Conservation (phyloP, 1,139 yeast species). For the Debaryomycetaceae sp. region DNA sequence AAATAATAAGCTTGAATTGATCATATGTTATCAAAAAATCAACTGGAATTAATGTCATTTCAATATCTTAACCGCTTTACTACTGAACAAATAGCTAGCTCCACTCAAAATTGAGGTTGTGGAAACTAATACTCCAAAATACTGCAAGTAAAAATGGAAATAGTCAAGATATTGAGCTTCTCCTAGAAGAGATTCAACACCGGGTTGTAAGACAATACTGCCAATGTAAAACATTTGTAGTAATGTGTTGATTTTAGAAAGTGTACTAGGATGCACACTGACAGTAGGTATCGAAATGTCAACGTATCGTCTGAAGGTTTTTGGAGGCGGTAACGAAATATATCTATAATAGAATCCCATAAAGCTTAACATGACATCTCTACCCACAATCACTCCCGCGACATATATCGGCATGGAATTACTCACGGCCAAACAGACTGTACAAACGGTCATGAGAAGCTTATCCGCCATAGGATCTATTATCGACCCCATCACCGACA, state of each 20-base stretch:
- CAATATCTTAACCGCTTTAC: slow-evolving; percentile 58
- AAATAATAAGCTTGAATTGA: slow-evolving; percentile 5
- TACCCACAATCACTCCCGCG: slow-evolving; percentile 75
- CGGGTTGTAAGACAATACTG: slow-evolving; percentile 65
- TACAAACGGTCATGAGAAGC: slow-evolving; percentile 80
- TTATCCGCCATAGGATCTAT: slow-evolving; percentile 97
- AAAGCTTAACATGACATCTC: slow-evolving; percentile 75
- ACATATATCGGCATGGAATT: slow-evolving; percentile 66
- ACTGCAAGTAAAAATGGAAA: slow-evolving; percentile 12
- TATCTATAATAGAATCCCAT: slow-evolving; percentile 75
- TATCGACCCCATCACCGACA: slow-evolving; percentile 83
- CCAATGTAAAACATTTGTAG: slow-evolving; percentile 92
- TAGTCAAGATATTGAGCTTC: slow-evolving; percentile 8
- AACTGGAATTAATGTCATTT: slow-evolving; percentile 3
- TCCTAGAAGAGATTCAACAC: slow-evolving; percentile 32
- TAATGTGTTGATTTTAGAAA: slow-evolving; percentile 86
- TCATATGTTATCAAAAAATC: slow-evolving; percentile 6
- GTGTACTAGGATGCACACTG: slow-evolving; percentile 82
- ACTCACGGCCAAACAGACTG: slow-evolving; percentile 68
- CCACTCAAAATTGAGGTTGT: slow-evolving; percentile 79
- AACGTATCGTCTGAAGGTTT: slow-evolving; percentile 59
- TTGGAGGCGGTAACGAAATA: slow-evolving; percentile 71
- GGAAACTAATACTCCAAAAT: slow-evolving; percentile 50
- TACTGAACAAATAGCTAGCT: slow-evolving; percentile 65
- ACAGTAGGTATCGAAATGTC: slow-evolving; percentile 81